Evolutionary conservation across 805 yeast species (phyloP).

Genomic region (Metschnikowia lunata): DNA sequence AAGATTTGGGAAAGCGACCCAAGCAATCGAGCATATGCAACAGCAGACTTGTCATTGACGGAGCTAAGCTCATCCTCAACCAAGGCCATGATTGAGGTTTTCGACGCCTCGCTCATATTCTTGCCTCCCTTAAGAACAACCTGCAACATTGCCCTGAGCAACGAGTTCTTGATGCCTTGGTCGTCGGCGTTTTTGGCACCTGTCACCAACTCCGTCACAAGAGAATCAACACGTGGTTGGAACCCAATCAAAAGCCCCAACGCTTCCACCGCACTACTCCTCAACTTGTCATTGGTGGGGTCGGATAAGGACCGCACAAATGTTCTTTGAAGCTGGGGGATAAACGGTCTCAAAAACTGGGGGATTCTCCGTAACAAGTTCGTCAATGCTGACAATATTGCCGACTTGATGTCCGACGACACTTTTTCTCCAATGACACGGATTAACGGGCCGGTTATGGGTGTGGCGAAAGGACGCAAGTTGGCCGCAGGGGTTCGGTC

Average conservation of each 20-base stretch:
- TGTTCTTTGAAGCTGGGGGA: constrained; percentile 96
- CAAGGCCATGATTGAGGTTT: constrained; percentile 60
- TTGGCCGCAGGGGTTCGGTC: constrained; percentile 79
- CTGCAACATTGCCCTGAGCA: constrained; percentile 79
- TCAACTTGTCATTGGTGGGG: constrained; percentile 61
- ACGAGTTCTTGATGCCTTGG: constrained; percentile 74
- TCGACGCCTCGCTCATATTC: constrained; percentile 71
- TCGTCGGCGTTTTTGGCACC: constrained; percentile 68
- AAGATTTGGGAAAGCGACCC: constrained; percentile 73
- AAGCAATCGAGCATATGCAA: constrained; percentile 72
- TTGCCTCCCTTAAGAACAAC: constrained; percentile 77
- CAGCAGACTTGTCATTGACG: constrained; percentile 56
- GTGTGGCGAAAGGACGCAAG: constrained; percentile 84
- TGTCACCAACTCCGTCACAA: constrained; percentile 74
- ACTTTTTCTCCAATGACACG: constrained; percentile 97
- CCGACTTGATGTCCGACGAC: constrained; percentile 85
- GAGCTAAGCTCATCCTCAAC: constrained; percentile 64
- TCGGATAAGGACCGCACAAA: constrained; percentile 90
- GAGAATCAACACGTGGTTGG: constrained; percentile 92
- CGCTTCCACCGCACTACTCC: constrained; percentile 85
- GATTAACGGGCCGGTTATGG: constrained; percentile 94
- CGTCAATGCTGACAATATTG: constrained; percentile 83
- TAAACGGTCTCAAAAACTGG: constrained; percentile 85
- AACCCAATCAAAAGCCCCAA: constrained; percentile 81
- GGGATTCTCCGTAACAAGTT: constrained; percentile 79